Evolutionary conservation across 2,329 filamentous ascomycete species (phyloP).

Genomic region (Botryotinia calthae): DNA sequence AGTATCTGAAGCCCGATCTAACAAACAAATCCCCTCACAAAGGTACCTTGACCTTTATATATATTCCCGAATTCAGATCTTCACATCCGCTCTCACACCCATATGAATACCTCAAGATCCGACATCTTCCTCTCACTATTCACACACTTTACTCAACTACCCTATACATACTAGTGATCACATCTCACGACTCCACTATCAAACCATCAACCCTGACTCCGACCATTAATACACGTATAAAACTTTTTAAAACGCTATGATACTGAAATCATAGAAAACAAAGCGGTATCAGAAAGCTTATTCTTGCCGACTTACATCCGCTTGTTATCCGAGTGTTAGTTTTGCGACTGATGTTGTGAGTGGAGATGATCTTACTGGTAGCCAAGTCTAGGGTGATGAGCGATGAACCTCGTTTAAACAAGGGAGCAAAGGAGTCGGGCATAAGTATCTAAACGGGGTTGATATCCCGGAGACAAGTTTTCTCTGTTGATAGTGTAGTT

Average conservation of each 20-base stretch:
- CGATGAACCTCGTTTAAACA: background rate
- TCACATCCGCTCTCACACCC: background rate
- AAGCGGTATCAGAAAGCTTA: background rate
- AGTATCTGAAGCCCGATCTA: background rate
- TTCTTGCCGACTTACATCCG: background rate
- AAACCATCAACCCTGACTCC: background rate
- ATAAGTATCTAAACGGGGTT: background rate
- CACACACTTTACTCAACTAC: background rate
- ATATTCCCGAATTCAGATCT: background rate
- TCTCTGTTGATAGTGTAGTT: too few species aligned
- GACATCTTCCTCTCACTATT: background rate
- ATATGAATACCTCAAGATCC: background rate
- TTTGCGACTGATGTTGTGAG: background rate
- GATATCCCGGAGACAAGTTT: background rate
- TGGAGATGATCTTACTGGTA: background rate
- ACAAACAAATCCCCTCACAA: background rate
- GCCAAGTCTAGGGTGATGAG: background rate
- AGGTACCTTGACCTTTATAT: background rate
- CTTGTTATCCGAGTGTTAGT: background rate
- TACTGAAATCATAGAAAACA: background rate
- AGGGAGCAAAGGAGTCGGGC: background rate
- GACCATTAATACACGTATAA: background rate
- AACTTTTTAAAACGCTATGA: background rate
- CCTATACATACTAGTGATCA: background rate
- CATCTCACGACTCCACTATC: background rate